These are phyloP conservation scores for Gonapodya prolifera DNA, from an alignment of 192 early-diverging fungal species.

Conservation along the genomic window DNA sequence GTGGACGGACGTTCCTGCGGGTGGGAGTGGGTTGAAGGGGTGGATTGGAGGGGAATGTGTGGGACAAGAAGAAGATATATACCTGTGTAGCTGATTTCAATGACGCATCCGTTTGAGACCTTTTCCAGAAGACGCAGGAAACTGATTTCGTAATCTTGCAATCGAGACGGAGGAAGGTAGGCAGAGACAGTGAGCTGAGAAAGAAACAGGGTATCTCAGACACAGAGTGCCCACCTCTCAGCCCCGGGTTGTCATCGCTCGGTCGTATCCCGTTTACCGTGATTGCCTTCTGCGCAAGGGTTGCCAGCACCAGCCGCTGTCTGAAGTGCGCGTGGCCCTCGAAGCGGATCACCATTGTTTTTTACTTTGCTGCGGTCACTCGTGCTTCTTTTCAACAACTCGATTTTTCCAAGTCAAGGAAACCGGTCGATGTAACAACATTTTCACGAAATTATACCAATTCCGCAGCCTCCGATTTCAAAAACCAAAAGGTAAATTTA, in stretches of 20 bases:
- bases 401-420: too few species aligned
- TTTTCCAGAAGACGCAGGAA: constrained; percentile 88
- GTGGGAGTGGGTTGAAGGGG: too few species aligned
- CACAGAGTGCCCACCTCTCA: constrained; percentile 41
- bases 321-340: constrained; percentile 78
- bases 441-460: too few species aligned
- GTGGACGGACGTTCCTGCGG: constrained; percentile 61
- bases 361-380: too few species aligned
- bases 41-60: background rate
- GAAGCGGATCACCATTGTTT: too few species aligned
- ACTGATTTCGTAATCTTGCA: constrained; percentile 75
- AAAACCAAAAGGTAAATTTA: too few species aligned
- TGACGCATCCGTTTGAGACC: constrained; percentile 77
- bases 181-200: constrained; percentile 10
- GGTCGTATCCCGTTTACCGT: constrained; percentile 83
- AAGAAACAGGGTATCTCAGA: background rate
- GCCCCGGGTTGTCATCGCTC: constrained; percentile 74
- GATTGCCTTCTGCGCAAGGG: constrained; percentile 65
- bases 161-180: constrained; percentile 4
- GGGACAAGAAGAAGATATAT: background rate
- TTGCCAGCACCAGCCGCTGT: constrained; percentile 80
- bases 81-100: constrained; percentile 92
- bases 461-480: too few species aligned
- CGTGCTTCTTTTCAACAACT: too few species aligned
- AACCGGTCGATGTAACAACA: too few species aligned